phyloP scores from a whole-genome alignment of 176 grass and related monocot species.

The Raddia guianensis region DNA sequence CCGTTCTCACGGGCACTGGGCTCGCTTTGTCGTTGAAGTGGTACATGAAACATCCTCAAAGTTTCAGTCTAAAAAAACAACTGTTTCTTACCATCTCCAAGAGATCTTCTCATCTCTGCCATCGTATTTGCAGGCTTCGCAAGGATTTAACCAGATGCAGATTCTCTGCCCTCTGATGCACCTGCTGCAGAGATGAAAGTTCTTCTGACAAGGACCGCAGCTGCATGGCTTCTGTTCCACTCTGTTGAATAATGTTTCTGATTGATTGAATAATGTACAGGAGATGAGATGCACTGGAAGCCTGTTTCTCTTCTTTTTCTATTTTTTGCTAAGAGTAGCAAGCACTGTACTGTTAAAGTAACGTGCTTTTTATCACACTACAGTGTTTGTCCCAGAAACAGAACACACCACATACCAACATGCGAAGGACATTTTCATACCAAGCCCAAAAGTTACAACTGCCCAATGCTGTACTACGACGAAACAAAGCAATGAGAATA shows the following conservation, averaged over 20 bases:
- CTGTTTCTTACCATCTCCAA: neutral
- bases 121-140: conserved; percentile 33
- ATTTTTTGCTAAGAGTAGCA: neutral
- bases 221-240: neutral
- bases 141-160: conserved; percentile 61
- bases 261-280: neutral
- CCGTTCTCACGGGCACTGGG: conserved; percentile 53
- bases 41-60: conserved; percentile 28
- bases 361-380: neutral
- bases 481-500: conserved; percentile 16
- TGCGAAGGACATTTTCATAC: neutral
- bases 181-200: conserved; percentile 49
- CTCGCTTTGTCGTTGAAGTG: conserved; percentile 72
- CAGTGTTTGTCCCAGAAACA: neutral
- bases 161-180: conserved; percentile 80
- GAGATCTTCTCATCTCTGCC: neutral
- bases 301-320: neutral
- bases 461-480: neutral
- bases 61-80: too few species aligned
- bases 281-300: neutral
- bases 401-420: neutral
- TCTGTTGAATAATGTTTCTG: neutral
- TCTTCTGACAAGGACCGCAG: neutral
- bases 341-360: neutral
- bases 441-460: neutral